Percentiles rank a stretch among this genome's conserved stretches.
phyloP scores from a whole-genome alignment of 2,329 filamentous ascomycete species.

The Alternaria arbusti region DNA sequence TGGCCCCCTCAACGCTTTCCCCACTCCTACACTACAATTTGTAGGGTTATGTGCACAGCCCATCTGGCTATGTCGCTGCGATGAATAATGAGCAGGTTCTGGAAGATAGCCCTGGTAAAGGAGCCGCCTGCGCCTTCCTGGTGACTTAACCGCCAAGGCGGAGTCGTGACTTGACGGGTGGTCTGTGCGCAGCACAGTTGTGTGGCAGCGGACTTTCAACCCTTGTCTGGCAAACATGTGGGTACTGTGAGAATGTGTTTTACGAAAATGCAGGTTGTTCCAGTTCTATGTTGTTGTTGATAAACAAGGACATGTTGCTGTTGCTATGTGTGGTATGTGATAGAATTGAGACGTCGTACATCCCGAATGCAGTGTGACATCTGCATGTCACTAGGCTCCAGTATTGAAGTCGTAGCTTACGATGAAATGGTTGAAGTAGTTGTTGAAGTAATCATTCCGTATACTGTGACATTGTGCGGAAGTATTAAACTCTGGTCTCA shows the following conservation, averaged over 20 bases:
- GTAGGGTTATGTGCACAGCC: not conserved
- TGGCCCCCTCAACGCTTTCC: not conserved
- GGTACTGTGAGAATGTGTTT: not conserved
- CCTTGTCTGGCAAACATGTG: not conserved
- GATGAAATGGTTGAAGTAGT: too few species aligned
- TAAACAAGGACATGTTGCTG: not conserved
- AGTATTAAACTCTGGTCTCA: too few species aligned
- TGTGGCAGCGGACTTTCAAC: not conserved
- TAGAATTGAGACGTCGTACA: not conserved
- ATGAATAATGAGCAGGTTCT: not conserved
- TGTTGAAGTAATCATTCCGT: too few species aligned
- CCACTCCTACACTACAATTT: not conserved
- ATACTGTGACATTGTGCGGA: too few species aligned
- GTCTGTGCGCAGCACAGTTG: not conserved
- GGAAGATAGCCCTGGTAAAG: too few species aligned
- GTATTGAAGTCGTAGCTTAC: too few species aligned
- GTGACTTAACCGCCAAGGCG: slow-evolving; percentile 10
- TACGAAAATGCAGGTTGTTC: not conserved
- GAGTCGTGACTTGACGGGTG: not conserved
- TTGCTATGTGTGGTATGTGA: not conserved
- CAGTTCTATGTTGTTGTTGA: not conserved
- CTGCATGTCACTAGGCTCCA: too few species aligned
- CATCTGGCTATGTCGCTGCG: not conserved
- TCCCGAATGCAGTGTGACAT: not conserved
- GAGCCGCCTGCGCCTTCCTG: not conserved